Evolutionary conservation across 2,329 filamentous ascomycete species (phyloP).

Genomic region (Fusarium anguioides): DNA sequence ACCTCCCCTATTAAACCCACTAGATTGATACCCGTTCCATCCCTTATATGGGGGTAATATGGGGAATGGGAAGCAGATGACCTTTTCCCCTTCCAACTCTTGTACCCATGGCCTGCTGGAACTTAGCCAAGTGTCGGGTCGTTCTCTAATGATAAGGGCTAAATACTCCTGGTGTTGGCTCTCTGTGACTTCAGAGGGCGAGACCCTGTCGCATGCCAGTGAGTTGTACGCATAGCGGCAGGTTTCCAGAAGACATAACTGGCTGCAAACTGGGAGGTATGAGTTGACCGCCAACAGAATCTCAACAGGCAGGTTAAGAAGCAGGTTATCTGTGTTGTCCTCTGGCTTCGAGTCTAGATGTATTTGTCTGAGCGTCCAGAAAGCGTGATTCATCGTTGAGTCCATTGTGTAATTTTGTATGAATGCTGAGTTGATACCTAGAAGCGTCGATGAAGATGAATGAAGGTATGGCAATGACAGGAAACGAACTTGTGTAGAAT

Average conservation of each 20-base stretch:
- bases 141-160: neutral
- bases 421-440: neutral
- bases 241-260: neutral
- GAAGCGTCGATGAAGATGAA: neutral
- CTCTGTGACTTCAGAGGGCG: accelerated
- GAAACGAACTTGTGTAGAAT: neutral
- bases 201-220: neutral
- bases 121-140: constrained; percentile 14
- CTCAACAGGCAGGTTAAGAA: constrained; percentile 2
- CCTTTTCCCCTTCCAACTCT: too few relatives aligned
- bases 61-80: too few relatives aligned
- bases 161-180: neutral
- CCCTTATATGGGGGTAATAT: neutral
- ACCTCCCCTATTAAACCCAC: neutral
- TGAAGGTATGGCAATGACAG: neutral
- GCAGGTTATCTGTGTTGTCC: neutral
- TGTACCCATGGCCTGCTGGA: too few relatives aligned
- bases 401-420: neutral
- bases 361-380: accelerated
- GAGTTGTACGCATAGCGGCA: neutral
- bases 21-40: accelerated
- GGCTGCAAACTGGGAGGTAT: neutral
- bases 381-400: neutral
- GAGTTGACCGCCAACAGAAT: neutral
- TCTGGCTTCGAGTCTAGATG: too few relatives aligned